These are phyloP conservation scores for Ulmus americana DNA, from an alignment of 331 rosid genomes.

Conservation along the genomic window DNA sequence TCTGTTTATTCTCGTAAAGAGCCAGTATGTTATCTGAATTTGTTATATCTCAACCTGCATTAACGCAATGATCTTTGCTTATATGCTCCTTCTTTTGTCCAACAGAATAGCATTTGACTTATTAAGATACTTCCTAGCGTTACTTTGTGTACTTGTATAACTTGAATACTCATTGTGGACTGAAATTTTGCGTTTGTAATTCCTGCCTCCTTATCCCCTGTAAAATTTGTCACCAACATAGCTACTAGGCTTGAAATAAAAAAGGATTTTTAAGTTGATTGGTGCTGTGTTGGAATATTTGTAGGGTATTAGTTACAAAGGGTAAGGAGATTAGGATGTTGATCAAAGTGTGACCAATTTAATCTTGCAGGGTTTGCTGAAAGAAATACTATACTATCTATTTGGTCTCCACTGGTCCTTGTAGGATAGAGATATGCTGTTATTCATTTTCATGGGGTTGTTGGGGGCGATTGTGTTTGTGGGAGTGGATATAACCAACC, in stretches of 20 bases:
- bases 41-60: not conserved
- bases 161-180: conserved; percentile 8
- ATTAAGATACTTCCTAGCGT: not conserved
- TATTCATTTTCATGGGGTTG: not conserved
- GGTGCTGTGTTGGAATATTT: not conserved
- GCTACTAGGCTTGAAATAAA: not conserved
- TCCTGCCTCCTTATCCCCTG: not conserved
- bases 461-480: not conserved
- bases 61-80: not conserved
- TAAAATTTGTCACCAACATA: not conserved
- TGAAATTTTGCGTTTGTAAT: not conserved
- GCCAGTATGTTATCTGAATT: conserved; percentile 35
- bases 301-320: not conserved
- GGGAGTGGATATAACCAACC: not conserved
- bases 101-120: not conserved
- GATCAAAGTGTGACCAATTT: not conserved
- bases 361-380: not conserved
- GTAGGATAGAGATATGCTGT: not conserved
- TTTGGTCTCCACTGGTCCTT: not conserved
- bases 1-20: conserved; percentile 97
- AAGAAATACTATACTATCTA: not conserved
- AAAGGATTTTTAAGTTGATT: not conserved
- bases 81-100: not conserved
- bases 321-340: not conserved
- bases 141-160: not conserved